A percentile compares a stretch with the other conserved stretches of the same genome.
Conservation (phyloP, 2,329 filamentous ascomycete genomes). For the Magnaporthiopsis incrustans region DNA sequence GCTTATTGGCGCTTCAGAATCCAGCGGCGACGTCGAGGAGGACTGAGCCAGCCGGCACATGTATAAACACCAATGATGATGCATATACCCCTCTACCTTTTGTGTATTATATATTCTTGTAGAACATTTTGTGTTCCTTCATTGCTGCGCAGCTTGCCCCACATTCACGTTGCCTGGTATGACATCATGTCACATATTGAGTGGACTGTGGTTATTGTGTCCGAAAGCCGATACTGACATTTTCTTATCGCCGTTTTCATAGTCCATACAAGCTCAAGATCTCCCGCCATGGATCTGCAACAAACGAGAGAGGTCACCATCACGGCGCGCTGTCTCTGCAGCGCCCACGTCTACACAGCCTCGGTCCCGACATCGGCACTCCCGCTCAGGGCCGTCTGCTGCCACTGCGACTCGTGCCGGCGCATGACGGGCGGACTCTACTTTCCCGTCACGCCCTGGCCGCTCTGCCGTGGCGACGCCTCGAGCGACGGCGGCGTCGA, state of each 20-base stretch:
- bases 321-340: constrained; percentile 1
- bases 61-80: not conserved
- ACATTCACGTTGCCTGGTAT: too few relatives aligned
- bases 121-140: too few relatives aligned
- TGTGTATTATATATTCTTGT: too few relatives aligned
- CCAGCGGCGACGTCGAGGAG: constrained; percentile 19
- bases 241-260: too few relatives aligned
- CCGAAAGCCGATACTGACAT: too few relatives aligned
- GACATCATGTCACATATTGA: too few relatives aligned
- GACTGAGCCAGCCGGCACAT: constrained; percentile 6
- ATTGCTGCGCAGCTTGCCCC: too few relatives aligned
- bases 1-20: constrained; percentile 33
- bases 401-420: constrained; percentile 6
- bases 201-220: too few relatives aligned
- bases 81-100: too few relatives aligned
- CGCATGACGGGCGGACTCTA: constrained; percentile 3
- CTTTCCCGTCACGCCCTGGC: not conserved
- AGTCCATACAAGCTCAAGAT: too few relatives aligned
- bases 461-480: not conserved
- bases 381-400: not conserved
- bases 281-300: too few relatives aligned
- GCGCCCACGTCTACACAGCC: not conserved
- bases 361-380: not conserved
- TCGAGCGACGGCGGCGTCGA: not conserved
- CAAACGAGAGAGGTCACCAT: not conserved